Percentiles rank a stretch among this genome's conserved stretches.
Evolutionary conservation across 2,329 filamentous ascomycete species (phyloP).

Genomic region (Beauveria bassiana): DNA sequence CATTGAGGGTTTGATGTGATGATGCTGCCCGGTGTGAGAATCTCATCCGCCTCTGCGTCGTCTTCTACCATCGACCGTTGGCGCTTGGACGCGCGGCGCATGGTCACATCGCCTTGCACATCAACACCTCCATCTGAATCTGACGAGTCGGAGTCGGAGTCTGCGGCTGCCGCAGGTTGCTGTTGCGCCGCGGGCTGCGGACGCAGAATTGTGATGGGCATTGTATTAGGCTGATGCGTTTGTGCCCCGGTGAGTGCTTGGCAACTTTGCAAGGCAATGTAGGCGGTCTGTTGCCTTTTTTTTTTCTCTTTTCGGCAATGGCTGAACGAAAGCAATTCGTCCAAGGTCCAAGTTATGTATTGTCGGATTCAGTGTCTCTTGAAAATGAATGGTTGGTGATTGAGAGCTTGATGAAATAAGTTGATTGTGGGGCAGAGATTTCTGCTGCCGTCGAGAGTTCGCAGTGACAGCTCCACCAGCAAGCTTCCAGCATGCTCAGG

Average conservation of each 20-base stretch:
- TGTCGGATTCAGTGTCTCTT: neutral
- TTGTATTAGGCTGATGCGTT: slow-evolving; percentile 16
- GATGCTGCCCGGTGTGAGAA: slow-evolving; percentile 82
- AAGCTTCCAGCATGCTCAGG: neutral
- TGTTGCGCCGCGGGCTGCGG: slow-evolving; percentile 27
- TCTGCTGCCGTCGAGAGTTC: neutral
- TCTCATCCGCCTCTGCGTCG: slow-evolving; percentile 33
- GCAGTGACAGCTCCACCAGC: neutral
- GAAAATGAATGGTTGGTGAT: neutral
- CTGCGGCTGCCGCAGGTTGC: slow-evolving; percentile 16
- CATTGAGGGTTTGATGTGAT: slow-evolving; percentile 92
- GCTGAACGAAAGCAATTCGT: too few relatives aligned
- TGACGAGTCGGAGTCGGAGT: slow-evolving; percentile 25
- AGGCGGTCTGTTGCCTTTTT: too few relatives aligned
- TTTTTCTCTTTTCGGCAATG: neutral
- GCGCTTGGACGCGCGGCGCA: slow-evolving; percentile 32
- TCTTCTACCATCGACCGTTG: slow-evolving; percentile 21
- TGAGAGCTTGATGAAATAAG: neutral
- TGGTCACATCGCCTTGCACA: slow-evolving; percentile 36
- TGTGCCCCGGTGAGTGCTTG: neutral
- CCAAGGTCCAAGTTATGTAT: neutral
- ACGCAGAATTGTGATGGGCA: slow-evolving; percentile 42
- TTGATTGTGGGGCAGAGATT: slow-evolving; percentile 6
- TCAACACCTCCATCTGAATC: slow-evolving; percentile 37
- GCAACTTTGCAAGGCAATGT: too few relatives aligned